Percentiles rank a stretch among this genome's conserved stretches.
Conservation (phyloP, 2,329 filamentous ascomycete species). For the Monilinia fructigena region DNA sequence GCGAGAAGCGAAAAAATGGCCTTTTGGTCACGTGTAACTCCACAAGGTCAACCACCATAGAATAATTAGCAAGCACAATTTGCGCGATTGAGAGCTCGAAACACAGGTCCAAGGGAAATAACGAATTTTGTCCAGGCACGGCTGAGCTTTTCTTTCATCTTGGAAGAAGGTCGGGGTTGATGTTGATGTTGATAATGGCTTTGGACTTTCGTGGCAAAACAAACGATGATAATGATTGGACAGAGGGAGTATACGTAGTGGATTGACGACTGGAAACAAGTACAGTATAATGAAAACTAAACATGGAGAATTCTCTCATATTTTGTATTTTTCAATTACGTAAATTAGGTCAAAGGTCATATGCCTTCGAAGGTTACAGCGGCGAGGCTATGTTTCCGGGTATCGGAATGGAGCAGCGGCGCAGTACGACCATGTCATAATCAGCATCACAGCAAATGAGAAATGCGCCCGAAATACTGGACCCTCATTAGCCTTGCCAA, state of each 20-base stretch:
- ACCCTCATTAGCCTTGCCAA: not conserved
- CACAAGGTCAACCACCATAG: too few species aligned
- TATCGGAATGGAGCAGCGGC: not conserved
- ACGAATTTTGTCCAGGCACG: conserved; percentile 19
- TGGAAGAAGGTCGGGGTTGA: not conserved
- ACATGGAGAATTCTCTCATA: not conserved
- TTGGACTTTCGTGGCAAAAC: not conserved
- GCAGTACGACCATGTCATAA: not conserved
- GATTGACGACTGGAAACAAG: not conserved
- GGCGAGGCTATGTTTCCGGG: not conserved
- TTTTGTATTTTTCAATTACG: not conserved
- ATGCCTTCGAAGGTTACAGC: not conserved
- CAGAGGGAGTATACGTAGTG: not conserved
- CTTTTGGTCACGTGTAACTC: not conserved
- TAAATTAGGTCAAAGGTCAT: not conserved
- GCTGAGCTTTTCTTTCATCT: conserved; percentile 16
- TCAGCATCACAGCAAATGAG: not conserved
- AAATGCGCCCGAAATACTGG: too few species aligned
- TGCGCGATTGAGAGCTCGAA: conserved; percentile 21
- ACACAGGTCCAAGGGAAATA: conserved; percentile 13
- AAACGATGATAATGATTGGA: not conserved
- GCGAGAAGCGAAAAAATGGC: not conserved
- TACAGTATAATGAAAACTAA: not conserved
- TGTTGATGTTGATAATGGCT: not conserved
- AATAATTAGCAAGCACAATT: conserved; percentile 19